Base-by-base conservation (phyloP, 2,329 filamentous ascomycete genomes). In the Venturia nashicola region DNA sequence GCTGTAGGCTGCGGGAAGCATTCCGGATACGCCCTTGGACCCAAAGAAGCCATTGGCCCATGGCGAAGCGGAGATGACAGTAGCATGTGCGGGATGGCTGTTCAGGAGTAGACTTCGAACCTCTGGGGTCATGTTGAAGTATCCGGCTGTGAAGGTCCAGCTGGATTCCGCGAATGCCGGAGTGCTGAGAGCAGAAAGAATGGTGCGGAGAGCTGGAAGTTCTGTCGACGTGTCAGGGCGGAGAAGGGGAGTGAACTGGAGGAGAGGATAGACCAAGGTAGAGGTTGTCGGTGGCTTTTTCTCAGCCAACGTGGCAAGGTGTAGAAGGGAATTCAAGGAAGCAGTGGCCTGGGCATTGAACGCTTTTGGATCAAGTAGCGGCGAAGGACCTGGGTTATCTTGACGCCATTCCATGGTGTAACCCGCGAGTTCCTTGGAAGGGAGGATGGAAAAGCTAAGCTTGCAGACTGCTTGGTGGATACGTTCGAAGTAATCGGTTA, bases 131-230 rank as follows among this genome's bases (percentile, higher is more conserved):
- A 96, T 96, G 77, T 99, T 99, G 79, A 99, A 99, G 77, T 99
- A 99, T 62, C 94, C 94, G 0, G 94, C 94, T 0, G 94, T 97
- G 74, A 99, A 97, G 0, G 91, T 94, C 94, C 94, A 99, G 16
- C 85, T 87, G 0, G 89, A 89, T 42, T 84, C 82, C 11, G 80
- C 77, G 69, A 90, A 89, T 12, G 40, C 40, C 6, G 81, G 77
- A 0, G 88, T 83, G 54, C 82, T 80, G 6, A 97, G 81, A 34
- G 95, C 82, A 46, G 82, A 82, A 3, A 97, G 82, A 46, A 97
- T 83, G 57, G 83, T 83, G 0, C 85, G 90, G 20, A 99, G 78
- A 18, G 89, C 88, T 0, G 90, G 91, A 14, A 94, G 86, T 73
- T 99, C 94, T 14, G 93, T 97, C 0, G 93, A 97, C 0, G 84